phyloP scores from a whole-genome alignment of 169 alveolate species.

The Eimeria necatrix region DNA sequence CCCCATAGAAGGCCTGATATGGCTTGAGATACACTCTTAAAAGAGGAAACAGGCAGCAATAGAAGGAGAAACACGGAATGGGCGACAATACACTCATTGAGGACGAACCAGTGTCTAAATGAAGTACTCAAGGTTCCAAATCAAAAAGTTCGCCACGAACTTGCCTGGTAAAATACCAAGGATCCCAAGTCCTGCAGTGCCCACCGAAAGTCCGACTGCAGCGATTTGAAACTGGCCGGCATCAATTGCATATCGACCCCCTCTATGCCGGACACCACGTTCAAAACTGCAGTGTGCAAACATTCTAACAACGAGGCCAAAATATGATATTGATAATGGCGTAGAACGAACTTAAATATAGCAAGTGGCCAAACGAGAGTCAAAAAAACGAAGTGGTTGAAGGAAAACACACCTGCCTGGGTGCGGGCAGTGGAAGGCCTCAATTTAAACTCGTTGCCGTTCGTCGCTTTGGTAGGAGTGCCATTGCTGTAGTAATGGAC shows the following conservation, averaged over 20 bases:
- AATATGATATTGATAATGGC: neutral
- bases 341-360: neutral
- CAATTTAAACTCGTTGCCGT: neutral
- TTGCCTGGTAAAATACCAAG: constrained; percentile 79
- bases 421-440: constrained; percentile 40
- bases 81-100: neutral
- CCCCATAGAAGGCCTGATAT: constrained; percentile 94
- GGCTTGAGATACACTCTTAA: constrained; percentile 90
- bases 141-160: neutral
- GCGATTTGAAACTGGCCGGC: constrained; percentile 93
- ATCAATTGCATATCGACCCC: constrained; percentile 92
- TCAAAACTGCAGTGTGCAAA: constrained; percentile 66
- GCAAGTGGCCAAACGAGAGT: neutral
- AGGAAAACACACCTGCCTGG: constrained; percentile 32
- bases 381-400: neutral
- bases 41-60: neutral
- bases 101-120: too few species aligned
- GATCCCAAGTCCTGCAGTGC: constrained; percentile 80
- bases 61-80: neutral
- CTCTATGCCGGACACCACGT: constrained; percentile 86
- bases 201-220: constrained; percentile 90
- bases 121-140: too few species aligned
- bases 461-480: neutral
- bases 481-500: neutral
- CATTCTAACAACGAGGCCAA: neutral